Percentiles rank a stretch among this genome's conserved stretches.
These are phyloP conservation scores for Tieghemostelium lacteum DNA, from an alignment of 78 protist genomes.

Conservation along the genomic window DNA sequence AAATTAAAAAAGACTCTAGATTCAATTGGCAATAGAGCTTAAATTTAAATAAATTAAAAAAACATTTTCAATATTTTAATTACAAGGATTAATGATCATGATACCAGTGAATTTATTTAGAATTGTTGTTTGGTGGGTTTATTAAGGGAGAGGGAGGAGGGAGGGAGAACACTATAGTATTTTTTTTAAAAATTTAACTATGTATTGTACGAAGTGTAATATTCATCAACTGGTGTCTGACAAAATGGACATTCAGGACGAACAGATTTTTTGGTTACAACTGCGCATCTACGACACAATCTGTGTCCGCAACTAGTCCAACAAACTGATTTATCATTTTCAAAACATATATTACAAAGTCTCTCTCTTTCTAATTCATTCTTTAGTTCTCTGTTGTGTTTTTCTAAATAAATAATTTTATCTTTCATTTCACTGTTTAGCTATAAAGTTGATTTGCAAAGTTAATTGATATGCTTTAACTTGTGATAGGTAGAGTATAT, in stretches of 20 bases:
- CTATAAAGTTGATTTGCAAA: no score
- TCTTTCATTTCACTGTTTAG: no score
- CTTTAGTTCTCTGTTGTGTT: slow-evolving; percentile 5
- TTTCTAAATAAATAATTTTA: slow-evolving; percentile 8
- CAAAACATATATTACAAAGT: slow-evolving; percentile 53
- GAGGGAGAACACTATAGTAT: no score
- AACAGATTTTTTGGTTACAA: not conserved
- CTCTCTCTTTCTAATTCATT: slow-evolving; percentile 64
- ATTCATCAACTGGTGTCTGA: not conserved
- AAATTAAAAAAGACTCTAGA: no score
- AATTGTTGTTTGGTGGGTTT: no score
- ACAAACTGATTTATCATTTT: slow-evolving; percentile 63
- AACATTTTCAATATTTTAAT: no score
- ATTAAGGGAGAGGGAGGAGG: no score
- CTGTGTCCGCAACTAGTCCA: slow-evolving; percentile 70
- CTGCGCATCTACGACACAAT: slow-evolving; percentile 58
- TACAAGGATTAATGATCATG: no score
- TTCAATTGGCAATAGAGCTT: no score
- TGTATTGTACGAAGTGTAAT: slow-evolving; percentile 10
- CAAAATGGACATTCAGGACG: slow-evolving; percentile 56
- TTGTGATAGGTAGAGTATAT: slow-evolving; percentile 24
- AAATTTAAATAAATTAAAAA: no score
- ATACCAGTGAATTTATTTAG: no score
- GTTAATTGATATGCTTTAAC: not conserved
- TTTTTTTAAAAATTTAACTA: no score